Base-by-base conservation (phyloP, 495 filamentous ascomycete species). In the Talaromyces borbonicus region DNA sequence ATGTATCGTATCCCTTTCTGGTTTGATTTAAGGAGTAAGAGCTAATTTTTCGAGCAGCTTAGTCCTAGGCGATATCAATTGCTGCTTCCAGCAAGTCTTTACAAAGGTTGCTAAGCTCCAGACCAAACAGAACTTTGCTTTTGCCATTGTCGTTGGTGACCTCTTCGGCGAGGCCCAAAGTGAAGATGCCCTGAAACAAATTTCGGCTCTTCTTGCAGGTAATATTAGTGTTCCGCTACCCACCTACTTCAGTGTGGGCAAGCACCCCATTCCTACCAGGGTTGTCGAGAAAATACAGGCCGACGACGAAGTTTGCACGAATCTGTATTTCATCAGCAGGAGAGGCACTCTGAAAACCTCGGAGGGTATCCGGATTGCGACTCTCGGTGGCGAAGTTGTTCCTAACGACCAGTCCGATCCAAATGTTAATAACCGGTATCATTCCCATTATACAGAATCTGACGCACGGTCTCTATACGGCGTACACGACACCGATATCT, bases 241-340 rank as follows among this genome's bases (percentile, higher is more conserved):
- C 2, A 90, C 81, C 9, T 97, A 98, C 64, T 96, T 96, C 57
- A 82, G 80, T 0, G 64, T 94, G 25, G 88, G 88, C 27, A 75
- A 67, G 19, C 63, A 65, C 18, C 60, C 82, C 9, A 66, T 98
- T 12, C 93, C 92, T 2, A 56, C 66, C 12, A 56, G 66, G 4
- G 71, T 95, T 2, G 57, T 85, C 22, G 78, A 87, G 53, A 82
- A 74, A 57, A 76, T 97, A 25, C 73, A 85, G 56, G 74, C 74
- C 30, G 75, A 84, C 52, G 88, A 90, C 52, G 84, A 92, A 58
- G 69, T 98, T 19, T 94, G 88, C 53, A 71, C 80, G 1, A 95
- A 97, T 52, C 73, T 98, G 3, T 87, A 83, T 63, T 93, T 80
- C 58, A 77, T 97, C 0, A 87, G 87, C 18, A 93, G 88, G 58